Evolutionary conservation across 2,329 filamentous ascomycete genomes (phyloP).

Genomic region (Didymella lethalis): DNA sequence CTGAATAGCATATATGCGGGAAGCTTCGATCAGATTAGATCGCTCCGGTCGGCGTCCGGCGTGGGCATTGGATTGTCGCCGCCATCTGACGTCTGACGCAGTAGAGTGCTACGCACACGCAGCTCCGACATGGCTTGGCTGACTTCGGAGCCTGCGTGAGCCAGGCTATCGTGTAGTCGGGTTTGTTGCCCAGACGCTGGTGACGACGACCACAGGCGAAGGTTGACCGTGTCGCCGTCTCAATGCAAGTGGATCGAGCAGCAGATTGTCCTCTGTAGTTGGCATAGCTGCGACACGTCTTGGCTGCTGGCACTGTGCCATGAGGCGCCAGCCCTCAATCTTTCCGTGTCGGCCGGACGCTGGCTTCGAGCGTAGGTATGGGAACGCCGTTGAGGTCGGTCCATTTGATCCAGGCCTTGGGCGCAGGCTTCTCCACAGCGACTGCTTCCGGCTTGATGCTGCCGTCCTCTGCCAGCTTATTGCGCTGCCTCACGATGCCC

Average conservation of each 20-base stretch:
- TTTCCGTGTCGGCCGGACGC: constrained; percentile 27
- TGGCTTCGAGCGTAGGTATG: constrained; percentile 35
- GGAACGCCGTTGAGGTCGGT: constrained; percentile 41
- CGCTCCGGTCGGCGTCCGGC: neutral
- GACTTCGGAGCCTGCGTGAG: neutral
- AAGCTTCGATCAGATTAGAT: neutral
- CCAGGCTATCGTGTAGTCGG: neutral
- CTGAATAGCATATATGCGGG: constrained; percentile 14
- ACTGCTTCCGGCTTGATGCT: constrained; percentile 7
- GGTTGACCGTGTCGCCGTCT: neutral
- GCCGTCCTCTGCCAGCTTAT: constrained; percentile 17
- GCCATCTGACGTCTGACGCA: neutral
- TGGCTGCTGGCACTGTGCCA: neutral
- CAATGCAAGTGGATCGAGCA: neutral
- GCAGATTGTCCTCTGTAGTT: neutral
- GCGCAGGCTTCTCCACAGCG: constrained; percentile 10
- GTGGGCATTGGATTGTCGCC: neutral
- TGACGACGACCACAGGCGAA: neutral
- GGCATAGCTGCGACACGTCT: neutral
- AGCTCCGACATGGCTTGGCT: neutral
- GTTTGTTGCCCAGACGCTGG: neutral
- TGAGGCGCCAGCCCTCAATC: constrained; percentile 11
- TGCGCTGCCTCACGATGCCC: constrained; percentile 24
- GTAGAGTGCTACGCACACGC: neutral
- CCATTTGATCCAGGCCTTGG: constrained; percentile 33